Percentiles rank a stretch among this genome's conserved stretches.
Conservation (phyloP, 202 grass and related monocot genomes). For the Elaeis oleifera region DNA sequence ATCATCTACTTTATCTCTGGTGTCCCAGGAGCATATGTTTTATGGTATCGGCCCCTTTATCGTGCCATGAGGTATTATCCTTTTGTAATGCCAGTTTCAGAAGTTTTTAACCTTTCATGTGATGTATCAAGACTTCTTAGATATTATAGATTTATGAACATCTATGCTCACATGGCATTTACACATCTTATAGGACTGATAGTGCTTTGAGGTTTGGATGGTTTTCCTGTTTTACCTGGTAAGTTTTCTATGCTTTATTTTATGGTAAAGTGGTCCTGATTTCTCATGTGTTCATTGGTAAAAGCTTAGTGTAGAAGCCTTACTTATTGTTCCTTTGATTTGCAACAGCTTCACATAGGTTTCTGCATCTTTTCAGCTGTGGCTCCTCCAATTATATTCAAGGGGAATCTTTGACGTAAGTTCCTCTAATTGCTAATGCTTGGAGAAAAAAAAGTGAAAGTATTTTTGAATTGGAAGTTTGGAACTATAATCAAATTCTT, state of each 20-base stretch:
- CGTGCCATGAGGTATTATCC: slow-evolving; percentile 73
- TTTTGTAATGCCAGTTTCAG: not conserved
- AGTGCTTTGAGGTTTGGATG: slow-evolving; percentile 87
- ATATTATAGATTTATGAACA: slow-evolving; percentile 13
- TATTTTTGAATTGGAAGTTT: no score
- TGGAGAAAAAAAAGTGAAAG: not conserved
- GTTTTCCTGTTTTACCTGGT: slow-evolving; percentile 90
- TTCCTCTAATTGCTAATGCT: slow-evolving; percentile 14
- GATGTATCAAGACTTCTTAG: no score
- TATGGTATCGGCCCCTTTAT: slow-evolving; percentile 96
- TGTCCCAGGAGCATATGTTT: slow-evolving; percentile 75
- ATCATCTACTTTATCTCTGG: slow-evolving; percentile 89
- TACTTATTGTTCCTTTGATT: slow-evolving; percentile 26
- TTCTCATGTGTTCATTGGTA: not conserved
- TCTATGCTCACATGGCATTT: no score
- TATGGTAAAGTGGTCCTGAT: not conserved
- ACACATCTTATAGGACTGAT: slow-evolving; percentile 47
- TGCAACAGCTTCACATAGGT: slow-evolving; percentile 63
- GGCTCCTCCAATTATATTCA: slow-evolving; percentile 88
- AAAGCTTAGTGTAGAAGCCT: slow-evolving; percentile 1
- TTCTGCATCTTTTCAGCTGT: slow-evolving; percentile 89
- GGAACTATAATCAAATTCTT: no score
- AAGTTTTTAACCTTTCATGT: no score
- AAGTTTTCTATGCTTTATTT: slow-evolving; percentile 17
- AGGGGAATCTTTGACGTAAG: slow-evolving; percentile 98